These are phyloP conservation scores for Cutaneotrichosporon sp. DNA, from an alignment of 1,284 basidiomycete species.

Conservation along the genomic window DNA sequence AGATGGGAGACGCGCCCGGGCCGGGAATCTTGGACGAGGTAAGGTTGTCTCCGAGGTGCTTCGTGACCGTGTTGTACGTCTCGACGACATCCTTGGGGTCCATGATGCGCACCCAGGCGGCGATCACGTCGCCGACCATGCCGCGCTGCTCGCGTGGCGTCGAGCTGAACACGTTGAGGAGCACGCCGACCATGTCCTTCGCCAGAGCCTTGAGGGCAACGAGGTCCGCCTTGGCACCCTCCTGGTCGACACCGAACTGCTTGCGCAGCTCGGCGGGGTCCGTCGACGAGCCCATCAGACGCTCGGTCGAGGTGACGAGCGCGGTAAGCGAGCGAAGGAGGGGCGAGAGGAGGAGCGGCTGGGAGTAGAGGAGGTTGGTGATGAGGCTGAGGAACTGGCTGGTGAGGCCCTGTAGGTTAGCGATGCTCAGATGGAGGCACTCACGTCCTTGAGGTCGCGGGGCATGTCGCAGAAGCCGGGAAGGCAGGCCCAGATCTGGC, in stretches of 20 bases:
- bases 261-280: slow-evolving; percentile 57
- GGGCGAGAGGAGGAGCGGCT: slow-evolving; percentile 77
- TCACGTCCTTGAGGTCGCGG: slow-evolving; percentile 64
- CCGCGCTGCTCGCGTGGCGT: slow-evolving; percentile 74
- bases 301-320: slow-evolving; percentile 67
- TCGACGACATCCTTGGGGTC: slow-evolving; percentile 72
- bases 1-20: slow-evolving; percentile 57
- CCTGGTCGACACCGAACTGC: slow-evolving; percentile 60
- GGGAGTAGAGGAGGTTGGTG: slow-evolving; percentile 85
- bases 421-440: background rate
- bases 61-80: slow-evolving; percentile 77
- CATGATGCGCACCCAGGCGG: slow-evolving; percentile 81
- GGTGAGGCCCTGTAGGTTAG: slow-evolving; percentile 58
- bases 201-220: slow-evolving; percentile 73
- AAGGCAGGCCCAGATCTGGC: slow-evolving; percentile 81
- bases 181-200: slow-evolving; percentile 89
- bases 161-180: slow-evolving; percentile 96
- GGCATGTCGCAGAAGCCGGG: slow-evolving; percentile 72
- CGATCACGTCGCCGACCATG: slow-evolving; percentile 83
- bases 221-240: slow-evolving; percentile 69
- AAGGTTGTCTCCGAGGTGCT: slow-evolving; percentile 74
- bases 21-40: slow-evolving; percentile 44
- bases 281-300: slow-evolving; percentile 56
- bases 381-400: slow-evolving; percentile 80
- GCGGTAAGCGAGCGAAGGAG: slow-evolving; percentile 79